A percentile compares a stretch with the other conserved stretches of the same genome.
Conservation (phyloP, 192 early-diverging fungal species). For the Diversispora eburnea region DNA sequence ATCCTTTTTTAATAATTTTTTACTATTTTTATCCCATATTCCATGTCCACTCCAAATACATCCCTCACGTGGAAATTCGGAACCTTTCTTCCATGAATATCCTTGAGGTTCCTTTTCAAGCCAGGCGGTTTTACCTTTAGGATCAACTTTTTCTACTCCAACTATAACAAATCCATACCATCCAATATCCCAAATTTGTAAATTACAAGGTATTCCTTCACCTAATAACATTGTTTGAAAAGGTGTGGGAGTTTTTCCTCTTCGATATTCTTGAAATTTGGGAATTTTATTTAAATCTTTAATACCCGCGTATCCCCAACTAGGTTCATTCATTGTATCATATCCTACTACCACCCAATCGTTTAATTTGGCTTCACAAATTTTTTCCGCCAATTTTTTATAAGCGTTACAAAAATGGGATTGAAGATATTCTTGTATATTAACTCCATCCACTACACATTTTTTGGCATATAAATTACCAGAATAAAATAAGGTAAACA, state of each 20-base stretch:
- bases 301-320: conserved; percentile 47
- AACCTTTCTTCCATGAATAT: conserved; percentile 45
- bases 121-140: conserved; percentile 52
- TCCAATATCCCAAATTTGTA: conserved; percentile 48
- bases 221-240: conserved; percentile 51
- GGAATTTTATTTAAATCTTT: conserved; percentile 44
- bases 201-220: conserved; percentile 39
- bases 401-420: conserved; percentile 49
- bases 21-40: conserved; percentile 62
- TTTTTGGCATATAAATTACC: conserved; percentile 71
- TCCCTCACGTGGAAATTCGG: conserved; percentile 27
- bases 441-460: conserved; percentile 46
- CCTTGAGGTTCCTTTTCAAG: conserved; percentile 46
- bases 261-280: conserved; percentile 45
- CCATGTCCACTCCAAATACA: conserved; percentile 80
- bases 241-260: conserved; percentile 52
- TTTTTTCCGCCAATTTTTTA: conserved; percentile 38
- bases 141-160: conserved; percentile 41
- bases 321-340: conserved; percentile 78
- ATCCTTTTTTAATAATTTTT: conserved; percentile 48
- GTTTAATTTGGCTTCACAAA: conserved; percentile 37
- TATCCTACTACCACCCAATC: conserved; percentile 65
- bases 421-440: conserved; percentile 60
- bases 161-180: conserved; percentile 49
- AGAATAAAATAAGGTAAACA: conserved; percentile 82